Evolutionary conservation across 176 grass and related monocot genomes (phyloP), one percentile per base, ranked within the genome.

Genomic region (Sorghum bicolor): DNA sequence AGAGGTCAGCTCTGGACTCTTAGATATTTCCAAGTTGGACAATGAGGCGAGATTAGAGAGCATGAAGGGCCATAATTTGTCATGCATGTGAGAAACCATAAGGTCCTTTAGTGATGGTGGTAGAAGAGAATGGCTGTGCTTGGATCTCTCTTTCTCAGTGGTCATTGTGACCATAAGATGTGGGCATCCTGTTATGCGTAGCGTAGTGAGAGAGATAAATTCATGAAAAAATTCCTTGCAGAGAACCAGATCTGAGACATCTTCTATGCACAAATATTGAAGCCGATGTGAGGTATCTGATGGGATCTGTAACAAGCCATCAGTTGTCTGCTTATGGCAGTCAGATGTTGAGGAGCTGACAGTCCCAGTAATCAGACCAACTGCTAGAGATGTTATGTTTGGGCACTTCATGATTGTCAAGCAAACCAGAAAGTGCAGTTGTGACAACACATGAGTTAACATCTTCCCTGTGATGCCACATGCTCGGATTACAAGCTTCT

Each of bases 391-490:
- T 70, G 67, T 41, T 41, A 70, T 70, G 38, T 70, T 70, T 70
- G 67, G 67, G 37, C 67, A 70, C 37, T 70, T 41, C 20, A 26
- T 22, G 41, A 70, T 41, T 70, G 67, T 70, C 36, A 70, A 41
- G 67, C 10, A 70, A 70, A 39, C 67, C 67, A 70, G 9, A 70
- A 41, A 41, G 37, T 70, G 10, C 67, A 70, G 4, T 41, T 70
- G 36, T 70, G 67, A 41, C 10, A 70, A 38, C 22, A 70, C 11
- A n/a, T 41, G 67, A 13, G 67, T 40, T 70, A 70, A 70, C 37
- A 25, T 22, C 67, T 70, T 70, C 20, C 67, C 67, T 25, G 67
- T 70, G 67, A 70, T 41, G n/a, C 67, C 67, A 70, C 67, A 70
- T 25, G 37, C 36, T 41, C 22, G 67, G 67, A 70, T 25, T 70